Conservation (phyloP, 805 yeast species). For the Barnettozyma botsteinii region DNA sequence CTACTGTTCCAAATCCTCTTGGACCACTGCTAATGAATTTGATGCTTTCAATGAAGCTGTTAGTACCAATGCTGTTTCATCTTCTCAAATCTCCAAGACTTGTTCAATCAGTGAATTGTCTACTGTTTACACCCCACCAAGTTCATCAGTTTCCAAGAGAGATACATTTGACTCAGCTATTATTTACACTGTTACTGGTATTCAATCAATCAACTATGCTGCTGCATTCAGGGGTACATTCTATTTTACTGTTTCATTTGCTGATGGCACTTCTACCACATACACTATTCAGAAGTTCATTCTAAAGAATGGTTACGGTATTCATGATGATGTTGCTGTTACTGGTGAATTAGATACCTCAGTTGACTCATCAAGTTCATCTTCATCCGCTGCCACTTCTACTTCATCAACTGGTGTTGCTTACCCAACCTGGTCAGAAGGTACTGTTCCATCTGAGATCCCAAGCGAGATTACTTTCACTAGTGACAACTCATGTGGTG, state of each 20-base stretch:
- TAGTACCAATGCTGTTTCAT: background rate
- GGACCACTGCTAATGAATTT: background rate
- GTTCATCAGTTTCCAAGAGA: too few species aligned
- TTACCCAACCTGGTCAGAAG: too few species aligned
- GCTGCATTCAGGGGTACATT: background rate
- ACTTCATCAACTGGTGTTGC: background rate
- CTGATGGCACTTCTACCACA: background rate
- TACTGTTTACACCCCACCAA: too few species aligned
- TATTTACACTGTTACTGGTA: background rate
- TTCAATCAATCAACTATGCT: too few species aligned
- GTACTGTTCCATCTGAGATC: too few species aligned
- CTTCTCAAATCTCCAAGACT: background rate
- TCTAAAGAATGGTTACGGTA: background rate
- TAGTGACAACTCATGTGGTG: too few species aligned
- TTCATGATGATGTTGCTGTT: too few species aligned
- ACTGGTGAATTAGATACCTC: too few species aligned
- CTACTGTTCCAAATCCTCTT: background rate
- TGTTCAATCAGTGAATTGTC: background rate
- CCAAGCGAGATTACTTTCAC: too few species aligned
- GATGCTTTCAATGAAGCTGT: conserved; percentile 2
- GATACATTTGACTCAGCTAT: background rate
- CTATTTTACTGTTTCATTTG: background rate
- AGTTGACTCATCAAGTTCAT: background rate
- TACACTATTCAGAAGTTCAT: background rate
- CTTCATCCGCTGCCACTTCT: background rate